phyloP scores from a whole-genome alignment of 2,329 filamentous ascomycete species.

The Xylariomycetidae sp. region DNA sequence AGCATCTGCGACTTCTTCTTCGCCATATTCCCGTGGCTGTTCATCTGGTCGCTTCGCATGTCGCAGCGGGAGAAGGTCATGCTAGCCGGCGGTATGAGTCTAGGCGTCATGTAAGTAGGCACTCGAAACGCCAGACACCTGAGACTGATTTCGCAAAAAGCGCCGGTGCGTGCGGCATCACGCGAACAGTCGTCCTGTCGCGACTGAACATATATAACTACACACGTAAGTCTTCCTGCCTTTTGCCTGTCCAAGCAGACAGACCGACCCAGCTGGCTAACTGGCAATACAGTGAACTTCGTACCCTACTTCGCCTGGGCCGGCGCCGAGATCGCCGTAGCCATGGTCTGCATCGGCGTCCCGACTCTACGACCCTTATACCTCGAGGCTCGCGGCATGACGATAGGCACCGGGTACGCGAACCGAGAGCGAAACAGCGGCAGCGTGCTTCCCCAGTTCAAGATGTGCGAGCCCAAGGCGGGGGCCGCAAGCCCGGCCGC shows the following conservation, averaged over 20 bases:
- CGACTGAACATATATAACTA: slow-evolving; percentile 22
- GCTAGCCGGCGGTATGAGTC: slow-evolving; percentile 22
- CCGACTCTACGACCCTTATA: slow-evolving; percentile 23
- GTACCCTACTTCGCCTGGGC: slow-evolving; percentile 26
- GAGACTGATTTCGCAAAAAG: slow-evolving; percentile 13
- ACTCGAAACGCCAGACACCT: background rate
- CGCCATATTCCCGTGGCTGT: slow-evolving; percentile 24
- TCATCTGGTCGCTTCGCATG: slow-evolving; percentile 21
- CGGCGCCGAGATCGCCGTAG: slow-evolving; percentile 23
- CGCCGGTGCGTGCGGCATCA: slow-evolving; percentile 31
- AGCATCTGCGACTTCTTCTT: slow-evolving; percentile 26
- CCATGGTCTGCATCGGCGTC: slow-evolving; percentile 23
- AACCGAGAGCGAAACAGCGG: slow-evolving; percentile 9
- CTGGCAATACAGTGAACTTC: slow-evolving; percentile 18
- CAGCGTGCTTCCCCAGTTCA: slow-evolving; percentile 24
- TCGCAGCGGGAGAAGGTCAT: slow-evolving; percentile 23
- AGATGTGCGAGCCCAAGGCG: slow-evolving; percentile 13
- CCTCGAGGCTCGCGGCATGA: slow-evolving; percentile 18
- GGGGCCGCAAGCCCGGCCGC: slow-evolving; percentile 4
- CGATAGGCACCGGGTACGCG: slow-evolving; percentile 14
- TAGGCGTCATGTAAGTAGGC: slow-evolving; percentile 22
- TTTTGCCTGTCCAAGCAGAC: background rate
- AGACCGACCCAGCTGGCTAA: background rate
- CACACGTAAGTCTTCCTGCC: slow-evolving; percentile 14
- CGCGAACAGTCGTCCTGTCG: slow-evolving; percentile 21